Conservation (phyloP, 208 protist genomes). For the Trichomonas tenax region DNA sequence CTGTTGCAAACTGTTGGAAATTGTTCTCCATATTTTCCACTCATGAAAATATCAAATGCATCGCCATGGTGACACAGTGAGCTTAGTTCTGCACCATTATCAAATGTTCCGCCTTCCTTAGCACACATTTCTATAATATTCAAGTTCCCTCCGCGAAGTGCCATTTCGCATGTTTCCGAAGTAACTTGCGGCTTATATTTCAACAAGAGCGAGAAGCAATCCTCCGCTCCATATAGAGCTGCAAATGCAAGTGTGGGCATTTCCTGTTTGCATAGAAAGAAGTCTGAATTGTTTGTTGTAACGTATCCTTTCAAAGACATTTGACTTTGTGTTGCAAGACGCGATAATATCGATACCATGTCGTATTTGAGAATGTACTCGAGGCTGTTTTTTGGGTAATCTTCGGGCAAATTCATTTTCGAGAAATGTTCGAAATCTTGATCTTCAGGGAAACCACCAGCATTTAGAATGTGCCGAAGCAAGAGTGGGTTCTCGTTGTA, state of each 20-base stretch:
- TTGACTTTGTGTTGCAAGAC: not conserved
- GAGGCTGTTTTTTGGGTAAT: not conserved
- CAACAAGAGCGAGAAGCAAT: not conserved
- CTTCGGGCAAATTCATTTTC: not conserved
- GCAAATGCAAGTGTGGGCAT: not conserved
- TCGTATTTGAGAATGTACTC: not conserved
- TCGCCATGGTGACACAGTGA: not conserved
- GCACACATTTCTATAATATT: not conserved
- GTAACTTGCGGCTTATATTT: not conserved
- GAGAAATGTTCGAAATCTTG: not conserved
- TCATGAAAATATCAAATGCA: not conserved
- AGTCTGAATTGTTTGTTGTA: not conserved
- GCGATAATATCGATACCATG: not conserved
- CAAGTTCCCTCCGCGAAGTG: not conserved
- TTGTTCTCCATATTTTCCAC: not conserved
- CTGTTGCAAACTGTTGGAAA: not conserved
- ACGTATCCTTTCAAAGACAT: not conserved
- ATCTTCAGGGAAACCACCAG: not conserved
- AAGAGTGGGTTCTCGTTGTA: not conserved
- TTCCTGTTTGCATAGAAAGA: not conserved
- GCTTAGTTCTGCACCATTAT: not conserved
- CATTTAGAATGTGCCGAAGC: not conserved
- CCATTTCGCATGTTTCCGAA: not conserved
- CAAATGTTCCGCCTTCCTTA: not conserved
- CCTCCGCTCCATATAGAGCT: not conserved